phyloP scores from a whole-genome alignment of 148 eudicot species.

The Heliosperma pusillum region DNA sequence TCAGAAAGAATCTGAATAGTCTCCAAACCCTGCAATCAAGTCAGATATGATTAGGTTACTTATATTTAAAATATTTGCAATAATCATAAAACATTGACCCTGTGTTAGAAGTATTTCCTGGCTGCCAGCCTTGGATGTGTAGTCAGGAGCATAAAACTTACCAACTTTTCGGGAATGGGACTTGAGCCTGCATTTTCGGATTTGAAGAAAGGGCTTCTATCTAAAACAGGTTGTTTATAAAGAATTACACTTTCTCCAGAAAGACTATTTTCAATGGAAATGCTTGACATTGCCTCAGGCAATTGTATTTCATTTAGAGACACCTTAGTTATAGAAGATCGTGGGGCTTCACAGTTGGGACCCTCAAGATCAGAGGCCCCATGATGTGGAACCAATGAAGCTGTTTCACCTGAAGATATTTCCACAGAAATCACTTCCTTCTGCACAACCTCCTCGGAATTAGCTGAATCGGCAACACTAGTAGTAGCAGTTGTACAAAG shows the following conservation, averaged over 20 bases:
- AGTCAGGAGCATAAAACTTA: slow-evolving; percentile 27
- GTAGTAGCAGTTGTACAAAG: slow-evolving; percentile 17
- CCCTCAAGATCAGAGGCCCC: slow-evolving; percentile 29
- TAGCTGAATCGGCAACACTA: slow-evolving; percentile 35
- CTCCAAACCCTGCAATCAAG: slow-evolving; percentile 63
- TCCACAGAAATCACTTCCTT: slow-evolving; percentile 36
- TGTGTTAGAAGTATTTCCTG: background rate
- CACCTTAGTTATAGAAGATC: slow-evolving; percentile 27
- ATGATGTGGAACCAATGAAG: slow-evolving; percentile 26
- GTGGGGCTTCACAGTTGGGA: slow-evolving; percentile 31
- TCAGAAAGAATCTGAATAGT: slow-evolving; percentile 91
- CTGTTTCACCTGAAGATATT: slow-evolving; percentile 26
- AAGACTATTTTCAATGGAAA: slow-evolving; percentile 32
- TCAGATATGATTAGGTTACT: slow-evolving; percentile 13
- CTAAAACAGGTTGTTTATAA: slow-evolving; percentile 34
- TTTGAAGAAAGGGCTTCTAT: slow-evolving; percentile 35
- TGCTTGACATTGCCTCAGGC: slow-evolving; percentile 26
- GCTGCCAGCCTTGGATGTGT: background rate
- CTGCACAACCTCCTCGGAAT: slow-evolving; percentile 31
- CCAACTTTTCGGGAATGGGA: slow-evolving; percentile 57
- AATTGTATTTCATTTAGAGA: slow-evolving; percentile 25
- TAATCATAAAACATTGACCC: background rate
- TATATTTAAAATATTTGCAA: background rate
- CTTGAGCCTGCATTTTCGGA: slow-evolving; percentile 37
- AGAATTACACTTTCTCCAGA: slow-evolving; percentile 29